Evolutionary conservation across 176 grass and related monocot genomes (phyloP).

Genomic region (Raddia distichophylla): DNA sequence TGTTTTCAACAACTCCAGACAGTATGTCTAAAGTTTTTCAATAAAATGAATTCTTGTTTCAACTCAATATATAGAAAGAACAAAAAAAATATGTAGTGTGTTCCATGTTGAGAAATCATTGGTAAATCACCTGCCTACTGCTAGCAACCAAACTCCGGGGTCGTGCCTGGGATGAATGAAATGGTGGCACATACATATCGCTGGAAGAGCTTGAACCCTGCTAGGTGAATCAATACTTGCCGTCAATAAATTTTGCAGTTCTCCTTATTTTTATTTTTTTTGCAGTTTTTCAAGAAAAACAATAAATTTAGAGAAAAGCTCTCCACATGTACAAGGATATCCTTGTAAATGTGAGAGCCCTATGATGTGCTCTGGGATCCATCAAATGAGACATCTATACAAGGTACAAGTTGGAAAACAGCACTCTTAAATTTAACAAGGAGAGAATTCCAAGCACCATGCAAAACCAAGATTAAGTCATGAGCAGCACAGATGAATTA

Average conservation of each 20-base stretch:
- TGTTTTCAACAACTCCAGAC: not conserved
- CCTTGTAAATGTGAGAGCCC: no score
- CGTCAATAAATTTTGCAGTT: not conserved
- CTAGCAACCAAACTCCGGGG: conserved; percentile 34
- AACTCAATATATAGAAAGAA: conserved; percentile 5
- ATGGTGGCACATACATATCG: conserved; percentile 39
- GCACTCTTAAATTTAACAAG: no score
- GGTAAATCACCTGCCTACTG: conserved; percentile 58
- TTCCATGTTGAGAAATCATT: not conserved
- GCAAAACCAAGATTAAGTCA: conserved; percentile 8
- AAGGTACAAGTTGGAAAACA: no score
- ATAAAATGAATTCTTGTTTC: conserved; percentile 15
- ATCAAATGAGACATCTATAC: no score
- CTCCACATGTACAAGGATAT: no score
- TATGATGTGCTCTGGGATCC: no score
- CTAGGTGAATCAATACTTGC: conserved; percentile 30
- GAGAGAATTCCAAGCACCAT: not conserved
- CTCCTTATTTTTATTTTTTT: not conserved
- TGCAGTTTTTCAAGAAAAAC: not conserved
- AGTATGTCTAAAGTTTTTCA: not conserved
- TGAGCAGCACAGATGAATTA: conserved; percentile 10
- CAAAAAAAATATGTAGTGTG: conserved; percentile 6
- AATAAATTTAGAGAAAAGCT: no score
- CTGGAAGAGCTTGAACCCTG: conserved; percentile 53
- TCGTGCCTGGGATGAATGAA: conserved; percentile 36